A percentile compares a stretch with the other conserved stretches of the same genome.
phyloP scores from a whole-genome alignment of 768 basidiomycete species.

The Lentinus brumalis region DNA sequence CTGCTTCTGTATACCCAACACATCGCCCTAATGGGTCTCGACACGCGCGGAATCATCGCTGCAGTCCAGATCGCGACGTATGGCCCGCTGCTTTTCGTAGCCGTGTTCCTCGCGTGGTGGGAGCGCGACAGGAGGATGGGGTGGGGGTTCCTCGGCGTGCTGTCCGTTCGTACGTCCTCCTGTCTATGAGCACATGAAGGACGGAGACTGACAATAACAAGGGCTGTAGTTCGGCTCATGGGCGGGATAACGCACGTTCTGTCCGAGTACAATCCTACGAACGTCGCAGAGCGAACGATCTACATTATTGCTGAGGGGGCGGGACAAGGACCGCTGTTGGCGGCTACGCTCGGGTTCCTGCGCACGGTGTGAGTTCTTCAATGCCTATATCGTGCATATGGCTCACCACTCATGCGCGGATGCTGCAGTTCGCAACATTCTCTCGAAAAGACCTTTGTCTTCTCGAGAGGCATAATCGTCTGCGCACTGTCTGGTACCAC shows the following conservation, averaged over 20 bases:
- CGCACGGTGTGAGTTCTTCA: slow-evolving; percentile 34
- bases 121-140: slow-evolving; percentile 62
- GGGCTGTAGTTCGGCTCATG: slow-evolving; percentile 52
- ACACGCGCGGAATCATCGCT: slow-evolving; percentile 52
- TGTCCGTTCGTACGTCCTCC: slow-evolving; percentile 47
- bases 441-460: slow-evolving; percentile 23
- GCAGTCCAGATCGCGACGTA: slow-evolving; percentile 63
- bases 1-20: not conserved
- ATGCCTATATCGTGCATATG: not conserved
- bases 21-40: slow-evolving; percentile 31
- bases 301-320: slow-evolving; percentile 47
- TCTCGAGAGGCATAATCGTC: slow-evolving; percentile 25
- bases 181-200: too few relatives aligned
- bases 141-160: slow-evolving; percentile 66
- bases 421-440: slow-evolving; percentile 29
- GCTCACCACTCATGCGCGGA: not conserved
- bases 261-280: slow-evolving; percentile 45
- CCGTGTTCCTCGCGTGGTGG: slow-evolving; percentile 46
- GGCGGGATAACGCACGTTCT: slow-evolving; percentile 60
- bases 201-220: not conserved
- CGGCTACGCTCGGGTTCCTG: slow-evolving; percentile 40
- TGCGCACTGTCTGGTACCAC: slow-evolving; percentile 29
- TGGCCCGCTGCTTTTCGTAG: slow-evolving; percentile 51
- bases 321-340: slow-evolving; percentile 42
- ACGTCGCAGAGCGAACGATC: slow-evolving; percentile 50